Base-by-base conservation (phyloP, 2,329 filamentous ascomycete species). In the Aspergillus melleus region DNA sequence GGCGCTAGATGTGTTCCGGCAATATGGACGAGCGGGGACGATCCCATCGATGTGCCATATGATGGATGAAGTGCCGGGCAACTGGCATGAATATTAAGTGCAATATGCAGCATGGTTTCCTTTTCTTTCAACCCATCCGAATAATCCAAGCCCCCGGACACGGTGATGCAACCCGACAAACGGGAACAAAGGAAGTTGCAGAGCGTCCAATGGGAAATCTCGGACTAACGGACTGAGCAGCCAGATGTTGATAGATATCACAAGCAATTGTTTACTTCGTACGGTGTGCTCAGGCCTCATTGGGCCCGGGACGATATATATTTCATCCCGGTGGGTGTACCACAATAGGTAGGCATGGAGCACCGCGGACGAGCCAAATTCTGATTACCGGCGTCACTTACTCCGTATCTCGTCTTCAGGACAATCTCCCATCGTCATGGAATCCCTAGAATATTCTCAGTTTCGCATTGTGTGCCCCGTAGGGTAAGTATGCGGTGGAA, bases 21-120 rank as follows among this genome's bases (percentile, higher is more conserved):
- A 62, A 64, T 62, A 56, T 64, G 59, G 61, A 62, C 54, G 54
- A 62, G 61, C 61, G 60, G 60, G 54, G 59, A 59, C 50, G 55
- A 62, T 62, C 58, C 44, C 50, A 30, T 55, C 47, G 58, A 60
- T 19, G 20, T 22, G 22, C 14, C 19, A 47, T 20, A 24, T 24
- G 44, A 47, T 47, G 16, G 36, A 8, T 42, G 36, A 24, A 47
- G 22, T 47, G 44, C 44, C 44, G 44, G 44, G 12, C 32, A 36
- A 12, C 5, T 16, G 11, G 11, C 32, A 36, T 36, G 1, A 12
- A 36, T 36, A 12, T 16, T 16, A 16, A 4, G 10, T 36, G 32
- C 12, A 36, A 36, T 36, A 36, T 12, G 32, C 14, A 36, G 32
- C 39, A 42, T 1, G n/a, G 14, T 36, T 14, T 36, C 32, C 32